Evolutionary conservation across 2,329 filamentous ascomycete species (phyloP).

Genomic region (Seiridium unicorne): DNA sequence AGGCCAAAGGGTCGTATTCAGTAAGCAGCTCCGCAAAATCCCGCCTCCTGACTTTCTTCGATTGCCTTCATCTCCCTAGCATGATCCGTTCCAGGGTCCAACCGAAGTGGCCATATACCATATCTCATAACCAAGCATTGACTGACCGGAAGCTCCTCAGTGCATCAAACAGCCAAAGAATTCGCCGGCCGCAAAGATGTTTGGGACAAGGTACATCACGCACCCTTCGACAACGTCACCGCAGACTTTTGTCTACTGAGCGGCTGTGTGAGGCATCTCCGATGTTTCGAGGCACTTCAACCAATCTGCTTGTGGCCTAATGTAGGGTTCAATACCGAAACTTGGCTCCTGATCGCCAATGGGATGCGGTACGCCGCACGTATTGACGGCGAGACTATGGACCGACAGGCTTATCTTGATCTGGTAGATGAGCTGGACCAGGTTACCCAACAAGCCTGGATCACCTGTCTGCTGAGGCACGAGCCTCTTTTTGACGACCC

Average conservation of each 20-base stretch:
- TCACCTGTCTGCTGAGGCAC: conserved; percentile 21
- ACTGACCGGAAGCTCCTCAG: not conserved
- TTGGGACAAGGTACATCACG: conserved; percentile 23
- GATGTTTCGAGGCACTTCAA: conserved; percentile 21
- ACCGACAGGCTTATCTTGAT: conserved; percentile 20
- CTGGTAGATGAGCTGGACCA: conserved; percentile 27
- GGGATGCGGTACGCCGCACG: conserved; percentile 26
- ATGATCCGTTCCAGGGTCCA: too few relatives aligned
- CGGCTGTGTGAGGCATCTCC: conserved; percentile 27
- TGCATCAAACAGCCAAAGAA: conserved; percentile 30
- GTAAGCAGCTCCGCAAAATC: not conserved
- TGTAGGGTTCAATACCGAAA: conserved; percentile 27
- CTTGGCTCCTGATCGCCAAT: conserved; percentile 29
- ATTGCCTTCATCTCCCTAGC: not conserved
- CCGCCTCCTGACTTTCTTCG: not conserved
- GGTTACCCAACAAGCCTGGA: conserved; percentile 26
- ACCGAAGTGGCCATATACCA: too few relatives aligned
- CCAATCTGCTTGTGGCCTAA: conserved; percentile 27
- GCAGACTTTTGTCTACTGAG: conserved; percentile 26
- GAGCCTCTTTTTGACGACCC: conserved; percentile 29
- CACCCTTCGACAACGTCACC: conserved; percentile 17
- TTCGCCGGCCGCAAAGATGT: conserved; percentile 27
- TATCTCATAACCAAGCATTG: not conserved
- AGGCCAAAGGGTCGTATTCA: conserved; percentile 27
- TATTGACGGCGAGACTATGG: conserved; percentile 20